Percentiles rank a stretch among this genome's conserved stretches.
Conservation (phyloP, 2,329 filamentous ascomycete genomes). For the Lojkania enalia region DNA sequence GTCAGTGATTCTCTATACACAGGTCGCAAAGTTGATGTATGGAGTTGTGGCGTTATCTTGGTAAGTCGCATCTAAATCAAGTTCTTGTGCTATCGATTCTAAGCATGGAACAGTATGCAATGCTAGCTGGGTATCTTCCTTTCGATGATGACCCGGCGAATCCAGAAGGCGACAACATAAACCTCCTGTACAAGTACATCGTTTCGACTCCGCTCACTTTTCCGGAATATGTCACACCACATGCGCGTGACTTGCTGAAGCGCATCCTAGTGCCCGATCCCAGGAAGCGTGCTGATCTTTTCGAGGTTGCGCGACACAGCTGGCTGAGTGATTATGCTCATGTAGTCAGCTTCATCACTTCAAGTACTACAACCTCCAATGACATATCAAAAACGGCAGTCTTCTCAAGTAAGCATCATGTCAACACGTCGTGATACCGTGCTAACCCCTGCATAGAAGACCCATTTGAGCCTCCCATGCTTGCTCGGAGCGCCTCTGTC, state of each 20-base stretch:
- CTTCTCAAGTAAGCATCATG: constrained; percentile 54
- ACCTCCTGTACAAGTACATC: constrained; percentile 98
- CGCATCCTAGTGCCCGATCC: constrained; percentile 95
- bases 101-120: constrained; percentile 73
- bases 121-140: constrained; percentile 95
- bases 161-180: constrained; percentile 98
- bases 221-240: constrained; percentile 97
- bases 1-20: constrained; percentile 98
- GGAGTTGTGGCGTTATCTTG: constrained; percentile 98
- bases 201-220: constrained; percentile 96
- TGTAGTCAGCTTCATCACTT: constrained; percentile 95
- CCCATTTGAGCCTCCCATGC: constrained; percentile 60
- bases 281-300: constrained; percentile 89
- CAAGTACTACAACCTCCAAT: constrained; percentile 82
- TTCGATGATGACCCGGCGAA: constrained; percentile 99
- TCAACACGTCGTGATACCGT: constrained; percentile 9
- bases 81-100: constrained; percentile 7
- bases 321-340: constrained; percentile 98
- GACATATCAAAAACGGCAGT: constrained; percentile 84
- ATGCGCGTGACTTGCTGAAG: constrained; percentile 87
- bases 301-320: constrained; percentile 96
- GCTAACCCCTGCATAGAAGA: constrained; percentile 47
- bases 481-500: constrained; percentile 89
- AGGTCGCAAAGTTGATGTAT: constrained; percentile 96
- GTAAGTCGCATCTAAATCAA: constrained; percentile 57